Percentiles rank a stretch among this genome's conserved stretches.
These are phyloP conservation scores for Candida ficus DNA, from an alignment of 805 yeast species.

Conservation along the genomic window DNA sequence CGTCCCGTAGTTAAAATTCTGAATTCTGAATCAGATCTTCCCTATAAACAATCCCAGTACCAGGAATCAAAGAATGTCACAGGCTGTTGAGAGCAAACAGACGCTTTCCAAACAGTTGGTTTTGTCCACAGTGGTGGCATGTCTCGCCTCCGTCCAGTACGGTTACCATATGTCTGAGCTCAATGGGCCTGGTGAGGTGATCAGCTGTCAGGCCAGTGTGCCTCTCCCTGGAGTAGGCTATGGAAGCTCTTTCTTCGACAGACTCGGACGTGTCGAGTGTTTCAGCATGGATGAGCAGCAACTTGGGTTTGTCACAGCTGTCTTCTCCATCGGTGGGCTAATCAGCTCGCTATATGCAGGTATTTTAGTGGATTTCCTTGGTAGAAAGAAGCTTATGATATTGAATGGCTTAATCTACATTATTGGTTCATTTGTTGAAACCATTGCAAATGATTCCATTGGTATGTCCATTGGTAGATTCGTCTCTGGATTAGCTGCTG, in stretches of 20 bases:
- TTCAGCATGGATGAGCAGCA: constrained; percentile 51
- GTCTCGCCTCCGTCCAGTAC: constrained; percentile 79
- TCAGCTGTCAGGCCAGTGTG: constrained; percentile 46
- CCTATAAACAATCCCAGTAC: no score
- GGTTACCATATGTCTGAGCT: constrained; percentile 95
- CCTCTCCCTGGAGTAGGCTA: constrained; percentile 22
- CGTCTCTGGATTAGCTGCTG: constrained; percentile 81
- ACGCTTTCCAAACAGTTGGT: constrained; percentile 27
- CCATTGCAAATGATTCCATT: constrained; percentile 38
- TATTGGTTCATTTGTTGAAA: constrained; percentile 61
- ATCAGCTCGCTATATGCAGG: constrained; percentile 71
- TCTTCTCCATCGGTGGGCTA: constrained; percentile 81
- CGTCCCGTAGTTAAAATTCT: no score
- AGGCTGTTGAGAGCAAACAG: not conserved
- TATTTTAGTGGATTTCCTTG: constrained; percentile 54
- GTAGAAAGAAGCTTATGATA: constrained; percentile 53
- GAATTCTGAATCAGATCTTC: no score
- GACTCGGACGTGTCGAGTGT: constrained; percentile 48
- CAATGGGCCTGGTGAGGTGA: constrained; percentile 77
- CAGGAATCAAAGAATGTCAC: no score
- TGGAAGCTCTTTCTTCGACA: constrained; percentile 19
- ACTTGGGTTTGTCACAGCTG: constrained; percentile 70
- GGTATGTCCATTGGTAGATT: constrained; percentile 63
- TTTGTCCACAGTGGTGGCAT: constrained; percentile 48
- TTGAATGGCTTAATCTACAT: constrained; percentile 46